Base-by-base conservation (phyloP, 352 stramenopile species). In the Peronospora destructor region DNA sequence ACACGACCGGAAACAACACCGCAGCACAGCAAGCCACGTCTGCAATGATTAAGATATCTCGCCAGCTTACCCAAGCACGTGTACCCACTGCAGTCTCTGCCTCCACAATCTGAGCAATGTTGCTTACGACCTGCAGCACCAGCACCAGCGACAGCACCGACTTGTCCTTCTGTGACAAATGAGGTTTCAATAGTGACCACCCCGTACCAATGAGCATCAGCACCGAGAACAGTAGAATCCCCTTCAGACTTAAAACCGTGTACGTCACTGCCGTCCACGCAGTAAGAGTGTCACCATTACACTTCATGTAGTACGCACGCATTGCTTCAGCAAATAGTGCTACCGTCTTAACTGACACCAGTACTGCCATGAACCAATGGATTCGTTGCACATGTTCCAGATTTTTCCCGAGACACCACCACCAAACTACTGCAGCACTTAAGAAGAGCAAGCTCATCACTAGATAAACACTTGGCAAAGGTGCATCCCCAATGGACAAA, bases 1-100 rank as follows among this genome's bases (percentile, higher is more conserved):
- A 98, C n/a, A 98, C 80, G 64, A 99, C 98, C 4, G 96, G 96
- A 26, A 98, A 56, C 12, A 98, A 63, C 33, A 99, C 91, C 13
- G 89, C 89, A 53, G 86, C 92, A 68, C 96, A 98, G 70, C 96
- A 98, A 16, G 98, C 49, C 42, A 99, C 89, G 61, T 99, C 96
- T 6, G 98, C 62, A 4, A 98, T 36, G 49, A 98, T 87, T 26
- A 99, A 71, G 23, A 98, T 47, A 49, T 97, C 91, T 42, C 77
- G 85, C 80, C 82, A 88, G 21, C 49, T 74, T 34, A 79, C 59
- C 65, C 68, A 87, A 10, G 75, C 71, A 23, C 61, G 69, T 12
- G 85, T 93, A 9, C 87, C 89, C 10, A 91, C 74, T 7, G 76
- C 38, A 3, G 68, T 84, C 65, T 97, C 85, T 23, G 94, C 72